phyloP scores from a whole-genome alignment of 2,329 filamentous ascomycete species.

The Rhinocladiella similis region DNA sequence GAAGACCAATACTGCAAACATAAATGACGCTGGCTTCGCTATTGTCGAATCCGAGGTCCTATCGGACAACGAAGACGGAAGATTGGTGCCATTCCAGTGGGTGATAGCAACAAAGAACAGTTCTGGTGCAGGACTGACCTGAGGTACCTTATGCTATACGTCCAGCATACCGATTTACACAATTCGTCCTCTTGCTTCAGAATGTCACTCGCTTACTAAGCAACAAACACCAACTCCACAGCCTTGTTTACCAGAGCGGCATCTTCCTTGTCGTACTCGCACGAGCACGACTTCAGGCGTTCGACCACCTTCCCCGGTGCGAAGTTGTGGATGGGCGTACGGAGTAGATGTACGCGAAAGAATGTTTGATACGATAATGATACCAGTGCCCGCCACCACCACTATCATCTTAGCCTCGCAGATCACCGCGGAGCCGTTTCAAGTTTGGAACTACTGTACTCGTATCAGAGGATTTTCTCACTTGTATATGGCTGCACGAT shows the following conservation, averaged over 20 bases:
- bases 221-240: too few relatives aligned
- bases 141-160: not conserved
- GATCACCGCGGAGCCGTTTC: slow-evolving; percentile 16
- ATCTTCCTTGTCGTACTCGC: too few relatives aligned
- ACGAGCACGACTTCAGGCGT: too few relatives aligned
- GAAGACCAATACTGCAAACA: slow-evolving; percentile 13
- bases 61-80: slow-evolving; percentile 26
- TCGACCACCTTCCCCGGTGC: too few relatives aligned
- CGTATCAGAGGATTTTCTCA: too few relatives aligned
- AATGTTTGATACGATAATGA: too few relatives aligned
- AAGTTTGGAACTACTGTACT: not conserved
- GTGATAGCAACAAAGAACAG: slow-evolving; percentile 19
- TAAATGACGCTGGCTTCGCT: slow-evolving; percentile 34
- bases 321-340: not conserved
- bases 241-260: too few relatives aligned
- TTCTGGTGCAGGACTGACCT: not conserved
- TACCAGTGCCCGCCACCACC: too few relatives aligned
- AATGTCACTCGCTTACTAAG: too few relatives aligned
- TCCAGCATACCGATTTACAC: not conserved
- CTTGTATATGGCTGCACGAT: not conserved
- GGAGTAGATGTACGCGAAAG: not conserved
- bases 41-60: slow-evolving; percentile 28
- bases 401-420: slow-evolving; percentile 16
- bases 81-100: slow-evolving; percentile 22
- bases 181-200: too few relatives aligned